Conservation (phyloP, 2,329 filamentous ascomycete genomes). For the Biscogniauxia marginata region DNA sequence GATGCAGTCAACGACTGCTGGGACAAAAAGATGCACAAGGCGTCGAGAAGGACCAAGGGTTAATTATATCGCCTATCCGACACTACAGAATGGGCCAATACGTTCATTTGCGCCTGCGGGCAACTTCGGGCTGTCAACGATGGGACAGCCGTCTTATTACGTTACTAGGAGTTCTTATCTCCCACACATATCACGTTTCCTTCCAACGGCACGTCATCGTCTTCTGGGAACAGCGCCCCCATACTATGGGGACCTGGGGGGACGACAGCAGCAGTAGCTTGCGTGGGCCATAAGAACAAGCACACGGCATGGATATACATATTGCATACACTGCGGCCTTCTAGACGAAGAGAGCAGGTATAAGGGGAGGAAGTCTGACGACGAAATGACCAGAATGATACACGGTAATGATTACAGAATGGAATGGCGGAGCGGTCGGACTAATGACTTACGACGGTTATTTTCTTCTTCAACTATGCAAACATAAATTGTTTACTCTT, state of each 20-base stretch:
- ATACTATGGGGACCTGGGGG: neutral
- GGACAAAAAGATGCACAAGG: slow-evolving; percentile 40
- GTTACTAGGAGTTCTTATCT: neutral
- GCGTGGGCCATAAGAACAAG: neutral
- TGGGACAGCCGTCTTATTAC: neutral
- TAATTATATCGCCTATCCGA: slow-evolving; percentile 8
- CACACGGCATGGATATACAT: neutral
- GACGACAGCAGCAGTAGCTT: neutral
- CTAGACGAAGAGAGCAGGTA: neutral
- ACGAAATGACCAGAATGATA: neutral
- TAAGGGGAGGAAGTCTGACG: neutral
- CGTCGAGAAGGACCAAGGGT: slow-evolving; percentile 24
- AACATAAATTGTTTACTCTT: neutral
- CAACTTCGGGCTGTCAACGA: neutral
- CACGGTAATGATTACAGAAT: too few species aligned
- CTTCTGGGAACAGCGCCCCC: neutral
- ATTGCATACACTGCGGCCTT: neutral
- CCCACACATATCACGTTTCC: neutral
- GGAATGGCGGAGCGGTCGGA: neutral
- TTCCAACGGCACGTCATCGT: neutral
- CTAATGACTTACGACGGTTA: neutral
- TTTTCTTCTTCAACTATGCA: neutral
- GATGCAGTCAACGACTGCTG: slow-evolving; percentile 51
- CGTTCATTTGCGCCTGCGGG: neutral
- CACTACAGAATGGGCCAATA: slow-evolving; percentile 31